Evolutionary conservation across 306 rosid genomes (phyloP).

Genomic region (Fagus crenata): DNA sequence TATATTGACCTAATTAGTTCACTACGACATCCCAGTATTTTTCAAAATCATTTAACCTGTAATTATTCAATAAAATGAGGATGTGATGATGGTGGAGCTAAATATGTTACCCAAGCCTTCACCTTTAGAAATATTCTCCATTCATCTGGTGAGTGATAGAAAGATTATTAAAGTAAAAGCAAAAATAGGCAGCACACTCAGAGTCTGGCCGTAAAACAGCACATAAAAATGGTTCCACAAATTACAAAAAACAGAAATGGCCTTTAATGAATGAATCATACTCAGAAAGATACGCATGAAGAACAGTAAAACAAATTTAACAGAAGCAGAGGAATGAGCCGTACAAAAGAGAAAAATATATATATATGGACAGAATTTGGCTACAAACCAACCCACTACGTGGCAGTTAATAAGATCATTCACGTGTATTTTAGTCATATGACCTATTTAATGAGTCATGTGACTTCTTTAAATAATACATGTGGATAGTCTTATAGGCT

Average conservation of each 20-base stretch:
- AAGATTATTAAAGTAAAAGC: neutral
- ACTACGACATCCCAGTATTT: neutral
- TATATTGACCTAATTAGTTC: too few species aligned
- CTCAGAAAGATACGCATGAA: conserved; percentile 8
- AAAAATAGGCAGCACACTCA: neutral
- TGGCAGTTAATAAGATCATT: too few species aligned
- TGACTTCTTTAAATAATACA: too few species aligned
- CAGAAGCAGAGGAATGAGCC: conserved; percentile 1
- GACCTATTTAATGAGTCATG: too few species aligned
- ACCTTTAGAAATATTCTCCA: neutral
- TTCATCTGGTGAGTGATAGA: neutral
- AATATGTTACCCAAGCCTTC: neutral
- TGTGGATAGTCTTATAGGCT: too few species aligned
- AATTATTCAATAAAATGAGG: neutral
- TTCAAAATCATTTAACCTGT: neutral
- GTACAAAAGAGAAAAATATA: conserved; percentile 5
- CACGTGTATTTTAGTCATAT: too few species aligned
- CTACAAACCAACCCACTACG: too few species aligned
- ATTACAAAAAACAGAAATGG: conserved; percentile 1
- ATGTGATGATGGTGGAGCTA: neutral
- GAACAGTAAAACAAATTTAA: conserved; percentile 22
- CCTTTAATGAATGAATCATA: conserved; percentile 2
- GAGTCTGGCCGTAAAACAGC: conserved; percentile 9
- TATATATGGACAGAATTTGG: neutral
- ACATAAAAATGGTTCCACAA: conserved; percentile 26